Base-by-base conservation (phyloP, 371 early-diverging fungal species). In the Mortierella sp. region DNA sequence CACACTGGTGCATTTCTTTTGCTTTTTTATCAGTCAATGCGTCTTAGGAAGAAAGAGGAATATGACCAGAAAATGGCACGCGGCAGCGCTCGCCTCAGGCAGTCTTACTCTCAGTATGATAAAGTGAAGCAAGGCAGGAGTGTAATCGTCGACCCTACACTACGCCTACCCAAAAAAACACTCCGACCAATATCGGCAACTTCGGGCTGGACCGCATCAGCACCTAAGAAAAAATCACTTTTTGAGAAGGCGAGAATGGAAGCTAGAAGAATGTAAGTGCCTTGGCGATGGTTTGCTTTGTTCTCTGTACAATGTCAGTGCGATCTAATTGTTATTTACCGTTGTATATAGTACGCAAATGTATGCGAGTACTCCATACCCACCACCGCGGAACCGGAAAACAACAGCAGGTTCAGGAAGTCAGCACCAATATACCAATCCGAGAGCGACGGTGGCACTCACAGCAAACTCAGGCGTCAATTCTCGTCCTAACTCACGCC, bases 211-310 rank as follows among this genome's bases (percentile, higher is more conserved):
- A 34, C 62, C 1, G 6, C 55, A 34, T 24, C 53, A 3, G 53
- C 50, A 8, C 66, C 78, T 6, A 64, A 60, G 32, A 76, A 65
- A 49, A 76, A 65, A 19, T 48, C 70, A 0, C 34, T 76, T n/a
- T 76, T 76, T 43, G 70, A 76, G 28, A 76, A 76, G 44, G 78
- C 78, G 5, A 55, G 70, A 30, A 23, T 57, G 42, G 70, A 76
- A 44, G 78, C 78, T 5, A 60, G 78, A 31, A 69, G 51, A 48
- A 65, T 70, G 78, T 76, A 70, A 58, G 44, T 23, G 12, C 14
- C 11, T 1, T 14, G n/a, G 11, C 2, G 14, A 14, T 15, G 30
- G 14, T 51, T 9, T 21, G 14, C 19, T 12, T 21, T 1, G 9
- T 14, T 24, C 14, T 34, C 37, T 34, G 11, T 7, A 34, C 37